These are phyloP conservation scores for Trichocomaceae sp. DNA, from an alignment of 2,329 filamentous ascomycete genomes.

Conservation along the genomic window DNA sequence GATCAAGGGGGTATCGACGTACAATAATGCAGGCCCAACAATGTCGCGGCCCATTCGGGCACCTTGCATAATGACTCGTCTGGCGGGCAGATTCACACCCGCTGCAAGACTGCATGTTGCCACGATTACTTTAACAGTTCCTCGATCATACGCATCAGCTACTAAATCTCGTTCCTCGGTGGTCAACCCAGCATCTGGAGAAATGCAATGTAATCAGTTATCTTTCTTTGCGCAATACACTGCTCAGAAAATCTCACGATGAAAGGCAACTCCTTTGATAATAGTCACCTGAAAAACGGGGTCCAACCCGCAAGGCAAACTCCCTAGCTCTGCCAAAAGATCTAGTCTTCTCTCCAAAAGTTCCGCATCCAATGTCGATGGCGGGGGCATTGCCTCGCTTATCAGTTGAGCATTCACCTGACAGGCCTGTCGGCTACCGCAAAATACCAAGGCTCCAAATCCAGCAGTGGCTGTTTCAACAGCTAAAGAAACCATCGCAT, in stretches of 20 bases:
- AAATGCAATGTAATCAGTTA: conserved; percentile 23
- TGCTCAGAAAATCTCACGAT: conserved; percentile 47
- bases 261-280: conserved; percentile 63
- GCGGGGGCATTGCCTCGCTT: conserved; percentile 56
- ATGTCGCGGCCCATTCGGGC: conserved; percentile 70
- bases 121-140: conserved; percentile 62
- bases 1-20: conserved; percentile 18
- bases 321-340: conserved; percentile 59
- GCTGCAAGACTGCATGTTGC: conserved; percentile 76
- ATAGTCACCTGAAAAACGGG: conserved; percentile 58
- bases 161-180: conserved; percentile 69
- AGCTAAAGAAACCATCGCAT: conserved; percentile 63
- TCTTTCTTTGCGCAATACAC: not conserved
- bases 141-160: conserved; percentile 62
- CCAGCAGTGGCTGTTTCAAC: conserved; percentile 62
- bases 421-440: conserved; percentile 60
- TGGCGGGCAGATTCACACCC: conserved; percentile 68
- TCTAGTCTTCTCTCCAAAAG: conserved; percentile 56
- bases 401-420: conserved; percentile 64
- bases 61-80: conserved; percentile 68
- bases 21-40: conserved; percentile 70
- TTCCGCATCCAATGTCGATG: conserved; percentile 40
- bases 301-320: conserved; percentile 61
- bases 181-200: conserved; percentile 51
- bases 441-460: conserved; percentile 68